Percentiles rank a stretch among this genome's conserved stretches.
These are phyloP conservation scores for Pseudocercospora ulei DNA, from an alignment of 2,329 filamentous ascomycete genomes.

Conservation along the genomic window DNA sequence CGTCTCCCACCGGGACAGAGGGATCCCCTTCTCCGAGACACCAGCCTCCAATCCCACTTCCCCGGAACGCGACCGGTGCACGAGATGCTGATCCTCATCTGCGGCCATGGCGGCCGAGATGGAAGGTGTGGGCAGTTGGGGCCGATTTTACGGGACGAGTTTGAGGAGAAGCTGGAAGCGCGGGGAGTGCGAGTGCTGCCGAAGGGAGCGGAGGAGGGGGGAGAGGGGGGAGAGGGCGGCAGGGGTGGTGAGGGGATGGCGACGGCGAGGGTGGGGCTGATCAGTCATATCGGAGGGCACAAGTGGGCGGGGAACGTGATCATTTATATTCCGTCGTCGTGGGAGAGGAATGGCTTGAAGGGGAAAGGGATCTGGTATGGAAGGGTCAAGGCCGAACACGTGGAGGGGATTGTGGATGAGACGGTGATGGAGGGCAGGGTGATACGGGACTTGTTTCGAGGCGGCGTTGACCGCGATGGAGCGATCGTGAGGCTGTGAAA, in stretches of 20 bases:
- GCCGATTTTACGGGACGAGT: slow-evolving; percentile 61
- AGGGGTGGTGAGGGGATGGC: no score
- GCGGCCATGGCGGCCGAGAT: slow-evolving; percentile 76
- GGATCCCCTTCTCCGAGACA: slow-evolving; percentile 39
- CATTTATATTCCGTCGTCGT: slow-evolving; percentile 59
- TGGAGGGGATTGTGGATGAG: slow-evolving; percentile 64
- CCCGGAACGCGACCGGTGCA: slow-evolving; percentile 51
- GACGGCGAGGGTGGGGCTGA: slow-evolving; percentile 55
- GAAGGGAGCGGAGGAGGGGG: slow-evolving; percentile 30
- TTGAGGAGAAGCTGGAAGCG: slow-evolving; percentile 50
- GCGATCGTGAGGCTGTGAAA: slow-evolving; percentile 29
- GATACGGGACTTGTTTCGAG: slow-evolving; percentile 61
- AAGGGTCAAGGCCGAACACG: slow-evolving; percentile 62
- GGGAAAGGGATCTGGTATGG: slow-evolving; percentile 77
- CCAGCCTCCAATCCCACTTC: slow-evolving; percentile 42
- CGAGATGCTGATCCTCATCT: slow-evolving; percentile 71
- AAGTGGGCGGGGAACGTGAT: slow-evolving; percentile 81
- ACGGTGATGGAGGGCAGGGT: slow-evolving; percentile 59
- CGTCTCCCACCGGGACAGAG: slow-evolving; percentile 47
- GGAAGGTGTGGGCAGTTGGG: slow-evolving; percentile 71
- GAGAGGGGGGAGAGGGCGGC: no score
- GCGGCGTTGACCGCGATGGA: slow-evolving; percentile 47
- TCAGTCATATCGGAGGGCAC: slow-evolving; percentile 75
- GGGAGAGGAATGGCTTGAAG: slow-evolving; percentile 47
- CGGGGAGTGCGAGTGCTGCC: slow-evolving; percentile 43